Evolutionary conservation across 257 asterid genomes (phyloP).

Genomic region (Solanum rostratum): DNA sequence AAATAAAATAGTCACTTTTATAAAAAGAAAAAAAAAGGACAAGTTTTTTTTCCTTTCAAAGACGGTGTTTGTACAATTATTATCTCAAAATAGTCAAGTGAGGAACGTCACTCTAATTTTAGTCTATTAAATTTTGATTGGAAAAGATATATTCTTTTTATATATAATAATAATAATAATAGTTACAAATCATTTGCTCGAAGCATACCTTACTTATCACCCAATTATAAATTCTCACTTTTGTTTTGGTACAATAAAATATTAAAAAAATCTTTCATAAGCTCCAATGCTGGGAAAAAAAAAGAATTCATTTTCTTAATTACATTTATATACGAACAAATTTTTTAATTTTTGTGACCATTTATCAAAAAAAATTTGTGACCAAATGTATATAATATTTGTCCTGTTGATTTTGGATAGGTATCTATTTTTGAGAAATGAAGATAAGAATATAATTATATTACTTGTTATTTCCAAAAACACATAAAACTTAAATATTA

Average conservation of each 20-base stretch:
- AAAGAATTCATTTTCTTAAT: not conserved
- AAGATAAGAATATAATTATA: too few relatives aligned
- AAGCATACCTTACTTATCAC: not conserved
- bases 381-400: not conserved
- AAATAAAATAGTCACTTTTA: not conserved
- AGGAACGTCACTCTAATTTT: not conserved
- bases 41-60: not conserved
- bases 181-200: not conserved
- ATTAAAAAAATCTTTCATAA: too few relatives aligned
- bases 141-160: not conserved
- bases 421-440: too few relatives aligned
- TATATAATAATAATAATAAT: not conserved
- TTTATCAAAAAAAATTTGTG: not conserved
- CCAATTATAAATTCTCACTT: too few relatives aligned
- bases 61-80: not conserved
- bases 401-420: too few relatives aligned
- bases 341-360: not conserved
- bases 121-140: not conserved
- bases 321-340: not conserved
- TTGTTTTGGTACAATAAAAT: too few relatives aligned
- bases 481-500: too few relatives aligned
- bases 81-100: not conserved
- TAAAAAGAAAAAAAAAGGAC: not conserved
- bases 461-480: too few relatives aligned
- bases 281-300: not conserved